phyloP scores from a whole-genome alignment of 768 basidiomycete species.

The Phaeotremella skinneri region DNA sequence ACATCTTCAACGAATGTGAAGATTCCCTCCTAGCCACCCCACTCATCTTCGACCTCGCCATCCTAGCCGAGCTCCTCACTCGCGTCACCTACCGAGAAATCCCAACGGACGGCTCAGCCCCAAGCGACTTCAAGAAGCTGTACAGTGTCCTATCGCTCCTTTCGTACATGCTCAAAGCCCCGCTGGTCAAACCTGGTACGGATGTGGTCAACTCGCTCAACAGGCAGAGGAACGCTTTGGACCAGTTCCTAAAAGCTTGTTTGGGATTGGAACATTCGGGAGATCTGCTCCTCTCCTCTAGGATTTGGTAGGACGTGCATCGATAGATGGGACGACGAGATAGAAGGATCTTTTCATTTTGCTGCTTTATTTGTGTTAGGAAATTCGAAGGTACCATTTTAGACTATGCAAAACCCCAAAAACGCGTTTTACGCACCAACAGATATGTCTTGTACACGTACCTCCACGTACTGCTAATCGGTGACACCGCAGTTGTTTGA shows the following conservation, averaged over 20 bases:
- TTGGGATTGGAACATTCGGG: constrained; percentile 77
- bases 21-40: constrained; percentile 95
- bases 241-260: constrained; percentile 91
- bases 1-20: constrained; percentile 91
- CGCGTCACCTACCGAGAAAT: constrained; percentile 77
- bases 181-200: constrained; percentile 84
- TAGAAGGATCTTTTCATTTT: constrained; percentile 10
- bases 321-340: not conserved
- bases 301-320: constrained; percentile 67
- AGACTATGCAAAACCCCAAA: constrained; percentile 21
- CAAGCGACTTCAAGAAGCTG: constrained; percentile 70
- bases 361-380: constrained; percentile 13
- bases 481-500: too few relatives aligned
- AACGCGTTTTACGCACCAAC: constrained; percentile 23
- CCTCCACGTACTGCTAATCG: too few relatives aligned
- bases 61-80: constrained; percentile 89
- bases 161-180: constrained; percentile 96
- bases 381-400: constrained; percentile 32
- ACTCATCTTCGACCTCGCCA: constrained; percentile 87
- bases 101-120: constrained; percentile 30
- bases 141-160: constrained; percentile 90
- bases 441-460: too few relatives aligned
- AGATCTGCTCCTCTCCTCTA: constrained; percentile 80
- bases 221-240: constrained; percentile 91
- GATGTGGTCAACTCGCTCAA: constrained; percentile 93